Evolutionary conservation across 805 yeast genomes (phyloP).

Genomic region (Saccharomycopsis guyanensis): DNA sequence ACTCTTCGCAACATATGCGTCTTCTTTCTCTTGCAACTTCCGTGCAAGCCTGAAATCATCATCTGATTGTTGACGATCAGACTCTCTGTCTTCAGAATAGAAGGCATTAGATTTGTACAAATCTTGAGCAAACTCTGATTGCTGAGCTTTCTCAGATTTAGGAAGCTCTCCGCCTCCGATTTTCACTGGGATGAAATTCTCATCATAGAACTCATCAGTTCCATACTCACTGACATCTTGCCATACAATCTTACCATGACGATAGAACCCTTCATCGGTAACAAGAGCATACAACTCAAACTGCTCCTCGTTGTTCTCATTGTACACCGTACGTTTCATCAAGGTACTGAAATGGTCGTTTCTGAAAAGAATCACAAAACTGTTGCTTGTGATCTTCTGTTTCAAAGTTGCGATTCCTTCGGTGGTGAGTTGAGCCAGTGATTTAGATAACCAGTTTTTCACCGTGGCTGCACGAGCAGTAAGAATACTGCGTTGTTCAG

Average conservation of each 20-base stretch:
- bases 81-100: conserved; percentile 20
- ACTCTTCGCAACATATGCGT: conserved; percentile 39
- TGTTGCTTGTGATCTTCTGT: conserved; percentile 39
- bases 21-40: conserved; percentile 49
- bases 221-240: conserved; percentile 69
- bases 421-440: conserved; percentile 70
- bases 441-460: conserved; percentile 45
- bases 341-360: conserved; percentile 85
- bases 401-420: conserved; percentile 50
- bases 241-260: conserved; percentile 61
- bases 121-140: conserved; percentile 10
- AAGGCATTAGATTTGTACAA: conserved; percentile 11
- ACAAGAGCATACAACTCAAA: conserved; percentile 55
- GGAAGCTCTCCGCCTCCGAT: neutral
- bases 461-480: conserved; percentile 23
- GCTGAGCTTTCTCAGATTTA: neutral
- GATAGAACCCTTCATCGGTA: conserved; percentile 61
- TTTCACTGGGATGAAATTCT: conserved; percentile 46
- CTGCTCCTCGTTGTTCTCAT: conserved; percentile 31
- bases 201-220: conserved; percentile 63
- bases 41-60: conserved; percentile 39
- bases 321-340: conserved; percentile 27
- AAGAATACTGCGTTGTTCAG: neutral
- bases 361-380: conserved; percentile 69
- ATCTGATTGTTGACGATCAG: conserved; percentile 13